Evolutionary conservation across 352 stramenopile species (phyloP).

Genomic region (Phytophthora brassicae): DNA sequence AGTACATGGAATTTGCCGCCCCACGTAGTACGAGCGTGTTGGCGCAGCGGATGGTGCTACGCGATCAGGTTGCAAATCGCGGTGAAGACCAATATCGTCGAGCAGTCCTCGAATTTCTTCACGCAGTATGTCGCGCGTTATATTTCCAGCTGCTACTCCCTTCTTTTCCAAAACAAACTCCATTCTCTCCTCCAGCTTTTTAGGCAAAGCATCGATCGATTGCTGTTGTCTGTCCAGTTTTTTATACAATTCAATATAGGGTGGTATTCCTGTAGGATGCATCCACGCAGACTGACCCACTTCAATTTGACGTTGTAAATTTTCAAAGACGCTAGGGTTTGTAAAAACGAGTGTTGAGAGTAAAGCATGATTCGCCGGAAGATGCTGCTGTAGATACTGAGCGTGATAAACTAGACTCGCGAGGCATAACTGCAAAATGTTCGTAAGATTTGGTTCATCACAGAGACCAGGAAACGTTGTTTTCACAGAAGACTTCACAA

Average conservation of each 20-base stretch:
- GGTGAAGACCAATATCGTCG: not conserved
- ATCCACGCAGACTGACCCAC: not conserved
- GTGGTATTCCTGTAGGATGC: not conserved
- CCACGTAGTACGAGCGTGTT: not conserved
- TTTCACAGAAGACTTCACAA: not conserved
- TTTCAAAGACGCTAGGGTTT: not conserved
- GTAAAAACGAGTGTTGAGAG: not conserved
- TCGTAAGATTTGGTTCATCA: not conserved
- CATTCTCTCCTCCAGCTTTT: not conserved
- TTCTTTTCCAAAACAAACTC: not conserved
- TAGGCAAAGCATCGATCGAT: not conserved
- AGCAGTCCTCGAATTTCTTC: not conserved
- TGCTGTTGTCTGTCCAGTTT: not conserved
- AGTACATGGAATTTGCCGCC: not conserved
- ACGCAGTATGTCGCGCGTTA: not conserved
- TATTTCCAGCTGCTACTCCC: not conserved
- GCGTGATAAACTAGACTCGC: not conserved
- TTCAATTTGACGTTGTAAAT: constrained; percentile 1
- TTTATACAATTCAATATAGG: not conserved
- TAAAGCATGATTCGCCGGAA: not conserved
- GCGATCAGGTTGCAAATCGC: not conserved
- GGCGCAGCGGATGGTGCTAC: not conserved
- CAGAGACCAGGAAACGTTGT: constrained; percentile 9
- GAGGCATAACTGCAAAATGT: constrained; percentile 10
- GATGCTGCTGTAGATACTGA: not conserved